Base-by-base conservation (phyloP, 495 filamentous ascomycete species). In the Mytilinidion resinicola region DNA sequence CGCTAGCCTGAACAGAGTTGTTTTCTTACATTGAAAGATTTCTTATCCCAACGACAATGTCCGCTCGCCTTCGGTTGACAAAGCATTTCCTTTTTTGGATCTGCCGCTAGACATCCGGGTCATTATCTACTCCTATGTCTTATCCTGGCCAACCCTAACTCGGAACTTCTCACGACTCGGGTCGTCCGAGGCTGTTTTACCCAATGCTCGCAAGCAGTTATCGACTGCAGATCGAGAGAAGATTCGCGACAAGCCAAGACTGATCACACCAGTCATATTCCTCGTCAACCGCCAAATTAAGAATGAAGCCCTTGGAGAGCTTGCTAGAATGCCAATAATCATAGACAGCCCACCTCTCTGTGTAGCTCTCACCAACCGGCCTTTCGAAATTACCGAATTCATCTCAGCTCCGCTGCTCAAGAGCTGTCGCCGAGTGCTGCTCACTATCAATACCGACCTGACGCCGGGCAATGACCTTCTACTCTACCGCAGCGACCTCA, bases 101-200 rank as follows among this genome's bases (percentile, higher is more conserved):
- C 44, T 61, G 9, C 58, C 58, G 6, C 17, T 30, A 14, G 58
- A 61, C 4, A 50, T 61, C 12, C 58, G 51, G 8, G n/a, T 50
- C 8, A 56, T 61, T 9, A 34, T 61, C 14, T 61, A 55, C 44
- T 47, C 41, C 9, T 54, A 43, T 15, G 38, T 48, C 15, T 15
- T 59, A 8, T 14, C 7, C 9, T 59, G 56, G 56, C 56, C 56
- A 25, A 35, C 12, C n/a, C 44, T 43, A 1, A 51, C 56, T 6
- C n/a, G 33, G 36, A 30, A 42, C 19, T 46, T 25, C 21, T 49
- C 15, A 25, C 25, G 25, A 30, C 25, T 30, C 25, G 25, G 25
- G 2, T 30, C 25, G 25, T 30, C 6, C 2, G 25, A 30, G 25
- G 6, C 3, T 6, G 6, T 30, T 30, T 30, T 30, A 6, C 25